Evolutionary conservation across 176 grass and related monocot species (phyloP), one percentile per base, ranked within the genome.

Genomic region (Panicum miliaceum): DNA sequence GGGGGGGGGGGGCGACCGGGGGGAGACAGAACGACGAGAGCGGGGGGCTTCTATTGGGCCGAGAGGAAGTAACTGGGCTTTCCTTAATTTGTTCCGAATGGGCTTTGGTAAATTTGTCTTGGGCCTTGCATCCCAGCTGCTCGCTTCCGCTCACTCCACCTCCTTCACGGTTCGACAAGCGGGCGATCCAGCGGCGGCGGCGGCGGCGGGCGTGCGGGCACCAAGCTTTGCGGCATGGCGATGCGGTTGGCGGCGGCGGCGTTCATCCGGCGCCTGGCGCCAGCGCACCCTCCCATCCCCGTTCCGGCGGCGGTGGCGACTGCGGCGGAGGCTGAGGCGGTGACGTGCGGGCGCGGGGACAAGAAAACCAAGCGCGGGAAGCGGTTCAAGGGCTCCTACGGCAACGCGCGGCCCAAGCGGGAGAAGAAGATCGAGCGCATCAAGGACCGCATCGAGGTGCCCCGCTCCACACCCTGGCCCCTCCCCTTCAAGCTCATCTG

Each of bases 381-480:
- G 90, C 86, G 97, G 65, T 99, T 99, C 91, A 99, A 96, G 87
- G 97, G 97, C 18, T 99, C 97, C 83, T 99, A 53, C 72, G 93
- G 93, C 27, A 99, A 96, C 84, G 86, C 91, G 35, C 84, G 97
- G 70, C 89, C 87, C 51, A 99, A 99, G 90, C 56, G 68, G 86
- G 91, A 96, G 68, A 94, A 94, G 86, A 94, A 90, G 91, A 94
- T 96, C 47, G 89, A 92, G 85, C 91, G 97, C 80, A 99, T 99
- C 86, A 99, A 99, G 88, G 97, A 99, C 84, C 93, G 93, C 7
- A 75, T 99, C 64, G 97, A 99, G 93, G 97, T 99, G 63, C 93
- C 97, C 47, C 89, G 91, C 43, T 99, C 97, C 77, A 96, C 93
- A 18, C 93, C 97, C 32, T 99, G 93, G 93, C 97, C 97, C 5